Base-by-base conservation (phyloP, 179 eudicot genomes). In the Beta lomatogona region DNA sequence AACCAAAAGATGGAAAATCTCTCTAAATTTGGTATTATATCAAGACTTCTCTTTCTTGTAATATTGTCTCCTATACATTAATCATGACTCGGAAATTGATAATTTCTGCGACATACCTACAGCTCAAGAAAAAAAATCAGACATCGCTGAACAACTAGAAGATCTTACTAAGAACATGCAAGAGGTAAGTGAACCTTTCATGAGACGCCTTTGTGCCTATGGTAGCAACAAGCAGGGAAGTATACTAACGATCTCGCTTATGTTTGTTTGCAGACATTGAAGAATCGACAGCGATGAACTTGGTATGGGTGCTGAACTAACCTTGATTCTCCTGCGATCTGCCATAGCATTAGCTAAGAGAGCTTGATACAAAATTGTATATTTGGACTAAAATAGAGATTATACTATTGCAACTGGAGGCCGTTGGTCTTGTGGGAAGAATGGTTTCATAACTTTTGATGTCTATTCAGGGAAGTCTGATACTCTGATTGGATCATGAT, bases 1-100 rank as follows among this genome's bases (percentile, higher is more conserved):
- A 90, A 95, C 63, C 91, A 83, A 82, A 91, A 66, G 85, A 81
- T 94, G 9, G 90, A 94, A 60, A 89, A 89, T 53, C 14, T 91
- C 7, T 86, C 95, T 16, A 88, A 80, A 77, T 44, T 77, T 59
- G 97, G 98, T 91, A 91, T 3, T 13, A 13, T 53, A 44, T 9
- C 65, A 22, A 12, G 74, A 48, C 9, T 41, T 31, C 13, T 5
- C 7, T 54, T 63, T 18, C 5, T 50, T 25, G 41, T 13, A 2
- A 31, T 5, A 1, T 9, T 21, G 9, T 48, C 11, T 54, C 10
- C 11, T 70, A 10, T 25, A 22, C 9, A 4, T 9, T 46, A 19
- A 36, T 14, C n/a, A 11, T 55, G 61, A 9, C 9, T 25, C 45
- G 14, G 52, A 14, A 46, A 36, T 18, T 79, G 18, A 46, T 76